Evolutionary conservation across 73 alveolate species (phyloP).

Genomic region (Tetrahymena malaccensis): DNA sequence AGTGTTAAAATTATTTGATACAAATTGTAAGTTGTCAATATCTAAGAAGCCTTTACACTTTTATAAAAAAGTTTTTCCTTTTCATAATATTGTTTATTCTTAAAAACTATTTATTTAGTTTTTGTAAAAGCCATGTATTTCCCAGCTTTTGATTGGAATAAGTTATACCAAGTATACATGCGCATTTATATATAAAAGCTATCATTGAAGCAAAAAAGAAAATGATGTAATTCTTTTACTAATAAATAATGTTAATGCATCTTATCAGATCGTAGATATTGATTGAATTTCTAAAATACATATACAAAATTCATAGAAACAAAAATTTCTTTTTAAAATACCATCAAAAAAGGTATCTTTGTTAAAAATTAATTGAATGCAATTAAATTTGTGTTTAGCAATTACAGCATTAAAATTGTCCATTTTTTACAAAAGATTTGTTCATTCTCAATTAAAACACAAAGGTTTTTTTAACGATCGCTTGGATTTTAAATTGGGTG

Average conservation of each 20-base stretch:
- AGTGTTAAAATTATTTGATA: neutral
- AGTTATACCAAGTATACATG: neutral
- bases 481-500: neutral
- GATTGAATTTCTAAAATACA: no score
- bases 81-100: neutral
- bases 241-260: neutral
- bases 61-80: neutral
- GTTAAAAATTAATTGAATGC: no score
- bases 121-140: neutral
- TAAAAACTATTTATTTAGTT: neutral
- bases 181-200: neutral
- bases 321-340: no score
- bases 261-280: neutral
- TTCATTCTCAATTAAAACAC: neutral
- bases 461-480: no score
- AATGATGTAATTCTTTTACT: neutral
- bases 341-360: neutral
- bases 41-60: neutral
- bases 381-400: neutral
- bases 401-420: no score
- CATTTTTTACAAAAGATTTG: neutral
- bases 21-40: neutral
- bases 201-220: neutral
- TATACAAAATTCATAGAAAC: neutral
- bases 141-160: neutral